Conservation (phyloP, 257 asterid genomes). For the Salvia hispanica region DNA sequence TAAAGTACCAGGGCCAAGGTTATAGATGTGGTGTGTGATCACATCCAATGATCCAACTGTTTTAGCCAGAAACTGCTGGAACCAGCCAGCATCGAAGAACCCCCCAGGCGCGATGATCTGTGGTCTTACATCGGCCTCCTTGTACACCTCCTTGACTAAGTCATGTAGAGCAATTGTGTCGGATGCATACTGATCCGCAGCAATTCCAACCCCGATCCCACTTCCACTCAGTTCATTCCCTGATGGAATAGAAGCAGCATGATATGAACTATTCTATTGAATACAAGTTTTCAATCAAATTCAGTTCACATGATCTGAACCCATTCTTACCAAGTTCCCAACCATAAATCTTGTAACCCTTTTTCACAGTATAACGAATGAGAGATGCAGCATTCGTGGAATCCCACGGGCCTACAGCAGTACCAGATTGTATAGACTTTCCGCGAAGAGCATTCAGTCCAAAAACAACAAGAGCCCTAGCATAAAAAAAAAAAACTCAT, state of each 20-base stretch:
- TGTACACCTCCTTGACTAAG: constrained; percentile 39
- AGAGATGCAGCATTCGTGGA: constrained; percentile 62
- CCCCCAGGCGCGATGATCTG: constrained; percentile 48
- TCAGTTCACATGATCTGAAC: background rate
- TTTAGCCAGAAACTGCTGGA: constrained; percentile 31
- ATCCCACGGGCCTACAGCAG: constrained; percentile 67
- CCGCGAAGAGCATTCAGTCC: constrained; percentile 78
- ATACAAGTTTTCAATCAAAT: background rate
- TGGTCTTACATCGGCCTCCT: constrained; percentile 32
- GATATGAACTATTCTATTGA: background rate
- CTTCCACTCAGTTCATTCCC: constrained; percentile 50
- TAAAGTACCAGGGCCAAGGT: constrained; percentile 41
- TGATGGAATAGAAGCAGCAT: constrained; percentile 21
- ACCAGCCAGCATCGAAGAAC: constrained; percentile 45
- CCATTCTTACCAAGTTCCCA: constrained; percentile 76
- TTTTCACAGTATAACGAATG: constrained; percentile 57
- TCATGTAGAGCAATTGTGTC: constrained; percentile 35
- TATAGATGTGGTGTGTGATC: constrained; percentile 45
- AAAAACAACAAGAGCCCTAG: constrained; percentile 62
- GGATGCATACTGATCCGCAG: constrained; percentile 36
- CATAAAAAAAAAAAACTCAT: constrained; percentile 28
- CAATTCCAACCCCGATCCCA: constrained; percentile 40
- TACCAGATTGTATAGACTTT: constrained; percentile 38
- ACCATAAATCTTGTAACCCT: constrained; percentile 64
- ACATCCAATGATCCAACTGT: constrained; percentile 38